These are phyloP conservation scores for Colletotrichum higginsianum DNA, from an alignment of 2,329 filamentous ascomycete genomes.

Conservation along the genomic window DNA sequence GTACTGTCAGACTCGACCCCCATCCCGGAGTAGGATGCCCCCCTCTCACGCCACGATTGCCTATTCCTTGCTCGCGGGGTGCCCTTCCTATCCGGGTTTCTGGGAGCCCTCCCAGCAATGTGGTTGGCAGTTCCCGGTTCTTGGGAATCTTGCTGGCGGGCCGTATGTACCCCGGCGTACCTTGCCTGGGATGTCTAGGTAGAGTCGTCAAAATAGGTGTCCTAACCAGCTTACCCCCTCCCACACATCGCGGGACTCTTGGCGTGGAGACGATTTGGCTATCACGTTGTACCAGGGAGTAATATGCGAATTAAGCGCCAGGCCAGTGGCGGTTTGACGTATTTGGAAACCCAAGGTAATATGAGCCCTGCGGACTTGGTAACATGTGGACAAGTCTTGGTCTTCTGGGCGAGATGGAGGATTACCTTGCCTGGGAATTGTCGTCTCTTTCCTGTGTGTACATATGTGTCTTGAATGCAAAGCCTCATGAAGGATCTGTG, in stretches of 20 bases:
- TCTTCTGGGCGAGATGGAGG: constrained; percentile 7
- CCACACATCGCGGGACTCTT: neutral
- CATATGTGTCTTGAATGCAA: neutral
- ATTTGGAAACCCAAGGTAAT: neutral
- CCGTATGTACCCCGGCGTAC: constrained; percentile 1
- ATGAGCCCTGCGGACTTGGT: neutral
- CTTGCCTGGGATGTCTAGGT: neutral
- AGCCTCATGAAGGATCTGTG: constrained; percentile 9
- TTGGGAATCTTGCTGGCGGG: constrained; percentile 20
- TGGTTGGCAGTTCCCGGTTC: constrained; percentile 35
- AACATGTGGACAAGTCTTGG: constrained; percentile 15
- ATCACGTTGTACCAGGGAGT: constrained; percentile 21
- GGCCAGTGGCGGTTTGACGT: constrained; percentile 1
- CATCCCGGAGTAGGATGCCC: constrained; percentile 1
- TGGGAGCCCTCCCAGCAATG: constrained; percentile 6
- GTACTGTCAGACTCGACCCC: neutral
- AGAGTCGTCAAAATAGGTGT: neutral
- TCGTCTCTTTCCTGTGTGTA: neutral
- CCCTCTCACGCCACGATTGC: constrained; percentile 26
- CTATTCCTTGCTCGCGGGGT: constrained; percentile 20
- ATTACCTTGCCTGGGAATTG: neutral
- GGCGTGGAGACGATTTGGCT: neutral
- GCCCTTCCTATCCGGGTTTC: constrained; percentile 18
- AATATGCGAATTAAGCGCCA: neutral
- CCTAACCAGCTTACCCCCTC: neutral